phyloP scores from a whole-genome alignment of 768 basidiomycete genomes.

The Leccinellum albellum region DNA sequence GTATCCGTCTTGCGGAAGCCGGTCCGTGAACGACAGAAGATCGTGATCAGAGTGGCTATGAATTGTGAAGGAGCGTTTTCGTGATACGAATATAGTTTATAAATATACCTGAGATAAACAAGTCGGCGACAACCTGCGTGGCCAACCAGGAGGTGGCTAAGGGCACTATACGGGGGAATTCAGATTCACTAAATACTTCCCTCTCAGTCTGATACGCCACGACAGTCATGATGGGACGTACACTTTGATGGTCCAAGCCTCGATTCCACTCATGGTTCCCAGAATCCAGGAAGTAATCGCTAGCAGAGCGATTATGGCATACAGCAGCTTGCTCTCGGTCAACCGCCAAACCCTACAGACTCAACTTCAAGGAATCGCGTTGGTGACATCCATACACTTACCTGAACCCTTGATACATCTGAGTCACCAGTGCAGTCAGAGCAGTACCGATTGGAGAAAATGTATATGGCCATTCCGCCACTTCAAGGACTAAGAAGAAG shows the following conservation, averaged over 20 bases:
- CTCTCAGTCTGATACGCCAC: not conserved
- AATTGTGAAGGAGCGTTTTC: not conserved
- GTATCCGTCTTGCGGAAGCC: not conserved
- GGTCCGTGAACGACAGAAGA: not conserved
- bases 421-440: conserved; percentile 47
- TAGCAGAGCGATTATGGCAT: not conserved
- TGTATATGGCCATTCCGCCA: conserved; percentile 47
- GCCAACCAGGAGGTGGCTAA: not conserved
- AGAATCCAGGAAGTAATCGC: not conserved
- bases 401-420: conserved; percentile 46
- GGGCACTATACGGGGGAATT: conserved; percentile 30
- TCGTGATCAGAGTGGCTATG: not conserved
- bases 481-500: conserved; percentile 18
- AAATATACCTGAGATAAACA: not conserved
- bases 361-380: not conserved
- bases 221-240: not conserved
- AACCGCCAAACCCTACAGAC: conserved; percentile 12
- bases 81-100: not conserved
- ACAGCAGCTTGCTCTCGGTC: not conserved
- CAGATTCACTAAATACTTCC: conserved; percentile 32
- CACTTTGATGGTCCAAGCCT: not conserved
- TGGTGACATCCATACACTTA: conserved; percentile 13
- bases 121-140: not conserved
- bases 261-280: not conserved
- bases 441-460: conserved; percentile 48